Evolutionary conservation across 2,329 filamentous ascomycete species (phyloP).

Genomic region (Trichophyton equinum): DNA sequence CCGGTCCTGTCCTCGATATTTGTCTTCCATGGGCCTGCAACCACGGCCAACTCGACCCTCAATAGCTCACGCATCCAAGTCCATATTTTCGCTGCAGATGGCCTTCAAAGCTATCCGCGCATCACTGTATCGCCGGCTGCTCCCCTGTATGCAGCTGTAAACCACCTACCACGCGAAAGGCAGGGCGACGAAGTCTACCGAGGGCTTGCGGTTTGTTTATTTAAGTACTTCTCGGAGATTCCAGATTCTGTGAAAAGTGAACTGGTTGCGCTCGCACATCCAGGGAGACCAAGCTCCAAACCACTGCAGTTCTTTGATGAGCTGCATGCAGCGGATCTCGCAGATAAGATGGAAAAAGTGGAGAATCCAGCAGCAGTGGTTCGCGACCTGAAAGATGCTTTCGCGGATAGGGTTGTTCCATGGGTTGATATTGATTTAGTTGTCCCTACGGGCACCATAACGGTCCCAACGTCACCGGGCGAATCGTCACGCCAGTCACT

Average conservation of each 20-base stretch:
- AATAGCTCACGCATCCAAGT: constrained; percentile 91
- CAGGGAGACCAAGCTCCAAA: constrained; percentile 48
- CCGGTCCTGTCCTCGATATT: constrained; percentile 67
- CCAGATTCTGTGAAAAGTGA: constrained; percentile 61
- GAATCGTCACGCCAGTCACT: constrained; percentile 48
- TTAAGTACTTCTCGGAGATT: constrained; percentile 88
- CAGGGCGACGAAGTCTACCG: constrained; percentile 91
- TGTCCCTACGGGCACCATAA: constrained; percentile 62
- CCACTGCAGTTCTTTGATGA: constrained; percentile 67
- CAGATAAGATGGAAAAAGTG: constrained; percentile 69
- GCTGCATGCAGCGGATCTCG: constrained; percentile 83
- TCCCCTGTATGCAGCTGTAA: constrained; percentile 78
- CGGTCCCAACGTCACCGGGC: constrained; percentile 42
- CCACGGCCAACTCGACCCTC: constrained; percentile 71
- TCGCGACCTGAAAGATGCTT: constrained; percentile 57
- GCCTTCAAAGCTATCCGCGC: constrained; percentile 78
- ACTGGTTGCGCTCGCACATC: constrained; percentile 45
- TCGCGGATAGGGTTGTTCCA: constrained; percentile 68
- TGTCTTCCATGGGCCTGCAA: constrained; percentile 84
- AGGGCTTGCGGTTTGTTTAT: constrained; percentile 78
- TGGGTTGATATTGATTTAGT: constrained; percentile 83
- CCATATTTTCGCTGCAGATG: constrained; percentile 80
- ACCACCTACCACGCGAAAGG: constrained; percentile 79
- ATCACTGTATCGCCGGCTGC: constrained; percentile 90
- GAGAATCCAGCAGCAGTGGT: constrained; percentile 65